Evolutionary conservation across 108 stramenopile species (phyloP), one percentile per base, ranked within the genome.

Genomic region (Fistulifera solaris): DNA sequence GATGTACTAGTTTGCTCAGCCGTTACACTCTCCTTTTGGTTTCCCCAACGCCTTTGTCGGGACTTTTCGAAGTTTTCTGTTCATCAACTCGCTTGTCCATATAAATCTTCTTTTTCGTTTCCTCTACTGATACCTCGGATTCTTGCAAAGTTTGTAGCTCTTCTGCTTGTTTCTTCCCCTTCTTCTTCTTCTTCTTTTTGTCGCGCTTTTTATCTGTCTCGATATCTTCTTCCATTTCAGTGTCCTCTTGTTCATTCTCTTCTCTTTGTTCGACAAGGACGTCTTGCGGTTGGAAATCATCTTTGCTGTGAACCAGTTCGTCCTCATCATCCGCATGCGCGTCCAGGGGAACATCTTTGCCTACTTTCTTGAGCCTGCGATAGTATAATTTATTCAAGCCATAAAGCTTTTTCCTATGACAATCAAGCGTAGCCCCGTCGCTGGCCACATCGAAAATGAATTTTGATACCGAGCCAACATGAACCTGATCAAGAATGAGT

Each of bases 401-500:
- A 48, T 91, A 94, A 10, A 90, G 28, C 2, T 66, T 56, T 52
- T 83, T 84, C 23, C 93, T 71, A 54, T 75, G 85, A 10, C 65
- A 28, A 40, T 83, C 87, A 14, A 64, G 72, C 0, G 89, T 89
- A 25, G 72, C 83, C 17, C 58, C 50, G 49, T 88, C 83, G 54
- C 84, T 86, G 11, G 77, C 93, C 14, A 91, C 49, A 35, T 77
- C 75, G 62, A 94, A 94, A 13, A 94, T 69, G 58, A 89, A 89
- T 23, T 85, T 62, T 4, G 80, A 83, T 15, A 94, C 75, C 17
- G 68, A 87, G 18, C 80, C 83, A 14, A 94, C 88, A 56, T 94
- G 89, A 17, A 91, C 93, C 40, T 89, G 74, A 4, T 72, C 54
- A 17, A 90, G 70, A 17, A 78, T 66, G 38, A 78, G 54, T 0